These are phyloP conservation scores for Glomus cerebriforme DNA, from an alignment of 192 early-diverging fungal genomes.

Conservation along the genomic window DNA sequence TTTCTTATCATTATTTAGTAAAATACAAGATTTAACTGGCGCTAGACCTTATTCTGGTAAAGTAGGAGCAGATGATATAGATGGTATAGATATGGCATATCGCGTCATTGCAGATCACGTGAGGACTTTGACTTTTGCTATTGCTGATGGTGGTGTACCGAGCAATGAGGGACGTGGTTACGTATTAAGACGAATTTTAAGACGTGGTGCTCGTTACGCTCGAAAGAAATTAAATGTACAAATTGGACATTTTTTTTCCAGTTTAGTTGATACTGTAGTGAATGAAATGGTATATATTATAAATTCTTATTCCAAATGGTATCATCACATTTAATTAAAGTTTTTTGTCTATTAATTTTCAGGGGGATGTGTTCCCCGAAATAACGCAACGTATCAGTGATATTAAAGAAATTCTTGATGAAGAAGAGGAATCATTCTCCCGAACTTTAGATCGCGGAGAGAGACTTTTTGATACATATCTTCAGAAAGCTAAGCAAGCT, in stretches of 20 bases:
- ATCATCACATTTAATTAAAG: not conserved
- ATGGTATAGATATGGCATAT: conserved; percentile 98
- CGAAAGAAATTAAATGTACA: conserved; percentile 88
- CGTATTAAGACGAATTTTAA: conserved; percentile 93
- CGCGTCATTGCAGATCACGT: conserved; percentile 98
- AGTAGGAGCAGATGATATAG: conserved; percentile 85
- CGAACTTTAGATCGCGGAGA: conserved; percentile 97
- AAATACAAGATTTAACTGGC: conserved; percentile 86
- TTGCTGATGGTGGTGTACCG: conserved; percentile 94
- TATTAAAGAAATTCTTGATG: conserved; percentile 94
- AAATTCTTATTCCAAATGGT: not conserved
- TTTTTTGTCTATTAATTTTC: not conserved
- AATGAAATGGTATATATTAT: conserved; percentile 72
- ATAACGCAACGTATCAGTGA: conserved; percentile 71
- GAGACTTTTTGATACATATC: conserved; percentile 83
- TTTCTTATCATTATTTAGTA: conserved; percentile 78
- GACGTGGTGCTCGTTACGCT: conserved; percentile 92
- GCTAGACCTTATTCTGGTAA: conserved; percentile 83
- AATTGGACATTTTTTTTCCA: conserved; percentile 92
- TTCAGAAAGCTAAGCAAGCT: conserved; percentile 66
- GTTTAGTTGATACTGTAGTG: conserved; percentile 90
- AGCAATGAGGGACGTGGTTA: conserved; percentile 99
- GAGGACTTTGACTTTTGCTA: conserved; percentile 94
- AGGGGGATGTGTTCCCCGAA: conserved; percentile 92
- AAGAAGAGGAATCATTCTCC: conserved; percentile 94